Evolutionary conservation across 2,329 filamentous ascomycete species (phyloP).

Genomic region (Aspergillus spinulosporus): DNA sequence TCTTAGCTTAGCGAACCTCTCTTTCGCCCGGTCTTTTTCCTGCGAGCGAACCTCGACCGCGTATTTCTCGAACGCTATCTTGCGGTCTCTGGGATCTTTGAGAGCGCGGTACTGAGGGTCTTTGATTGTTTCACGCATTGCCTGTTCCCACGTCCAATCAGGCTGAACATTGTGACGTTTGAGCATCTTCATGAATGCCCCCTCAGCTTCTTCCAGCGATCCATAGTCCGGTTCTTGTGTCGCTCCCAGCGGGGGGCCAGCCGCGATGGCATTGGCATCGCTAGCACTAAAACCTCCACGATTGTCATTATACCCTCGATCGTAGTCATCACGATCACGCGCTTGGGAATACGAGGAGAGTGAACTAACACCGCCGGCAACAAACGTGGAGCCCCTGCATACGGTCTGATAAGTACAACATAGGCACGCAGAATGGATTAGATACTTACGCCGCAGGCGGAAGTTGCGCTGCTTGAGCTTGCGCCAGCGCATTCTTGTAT

Average conservation of each 20-base stretch:
- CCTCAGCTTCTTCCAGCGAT: conserved; percentile 82
- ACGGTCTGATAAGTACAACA: conserved; percentile 42
- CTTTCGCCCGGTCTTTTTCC: conserved; percentile 92
- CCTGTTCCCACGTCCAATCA: conserved; percentile 91
- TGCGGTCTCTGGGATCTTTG: conserved; percentile 87
- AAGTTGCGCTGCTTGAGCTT: conserved; percentile 54
- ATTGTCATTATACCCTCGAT: conserved; percentile 49
- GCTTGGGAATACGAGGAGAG: conserved; percentile 43
- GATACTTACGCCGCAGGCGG: conserved; percentile 49
- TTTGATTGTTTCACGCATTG: conserved; percentile 79
- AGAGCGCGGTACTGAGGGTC: conserved; percentile 92
- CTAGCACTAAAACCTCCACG: conserved; percentile 48
- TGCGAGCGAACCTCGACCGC: conserved; percentile 84
- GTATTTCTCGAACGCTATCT: conserved; percentile 91
- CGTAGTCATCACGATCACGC: conserved; percentile 52
- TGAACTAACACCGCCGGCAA: conserved; percentile 56
- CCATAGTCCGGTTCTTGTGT: conserved; percentile 72
- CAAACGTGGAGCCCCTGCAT: conserved; percentile 54
- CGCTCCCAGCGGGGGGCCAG: conserved; percentile 39
- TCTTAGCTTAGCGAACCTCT: conserved; percentile 86
- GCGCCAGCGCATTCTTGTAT: conserved; percentile 73
- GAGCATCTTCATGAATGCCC: conserved; percentile 87
- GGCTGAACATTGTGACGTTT: conserved; percentile 81
- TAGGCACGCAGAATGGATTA: no score
- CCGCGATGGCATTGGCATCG: conserved; percentile 44